Conservation (phyloP, 306 rosid genomes). For the Vigna hirtella region DNA sequence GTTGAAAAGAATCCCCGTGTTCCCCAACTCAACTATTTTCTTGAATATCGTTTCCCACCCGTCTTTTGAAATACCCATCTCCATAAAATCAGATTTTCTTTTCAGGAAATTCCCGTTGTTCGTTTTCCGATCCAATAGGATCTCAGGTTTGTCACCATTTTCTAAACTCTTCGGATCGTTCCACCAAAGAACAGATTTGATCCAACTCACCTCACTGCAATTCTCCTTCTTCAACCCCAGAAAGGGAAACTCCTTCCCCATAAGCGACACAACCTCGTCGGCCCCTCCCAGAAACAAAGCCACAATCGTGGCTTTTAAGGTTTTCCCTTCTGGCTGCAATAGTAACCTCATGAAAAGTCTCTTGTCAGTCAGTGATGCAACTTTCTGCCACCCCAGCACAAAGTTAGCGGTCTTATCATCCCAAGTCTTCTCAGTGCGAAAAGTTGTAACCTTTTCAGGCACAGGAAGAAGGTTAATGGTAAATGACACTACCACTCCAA, state of each 20-base stretch:
- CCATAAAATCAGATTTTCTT: conserved; percentile 52
- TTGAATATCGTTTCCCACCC: conserved; percentile 47
- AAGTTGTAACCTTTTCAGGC: conserved; percentile 44
- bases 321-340: conserved; percentile 37
- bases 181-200: conserved; percentile 49
- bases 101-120: conserved; percentile 29
- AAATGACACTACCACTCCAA: conserved; percentile 48
- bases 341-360: conserved; percentile 52
- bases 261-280: conserved; percentile 44
- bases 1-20: conserved; percentile 47
- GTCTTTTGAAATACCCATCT: conserved; percentile 42
- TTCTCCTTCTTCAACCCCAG: conserved; percentile 42
- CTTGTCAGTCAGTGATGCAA: conserved; percentile 45
- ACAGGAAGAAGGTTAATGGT: conserved; percentile 42
- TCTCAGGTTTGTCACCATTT: conserved; percentile 41
- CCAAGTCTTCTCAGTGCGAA: conserved; percentile 18
- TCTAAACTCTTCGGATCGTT: background rate
- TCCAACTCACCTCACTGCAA: conserved; percentile 49
- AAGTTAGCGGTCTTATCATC: conserved; percentile 48
- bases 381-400: conserved; percentile 52
- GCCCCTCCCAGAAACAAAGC: conserved; percentile 46
- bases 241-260: conserved; percentile 42
- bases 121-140: conserved; percentile 40
- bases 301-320: conserved; percentile 37
- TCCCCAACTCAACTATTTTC: conserved; percentile 44